These are phyloP conservation scores for Plasmodium knowlesi DNA, from an alignment of 169 alveolate genomes.

Conservation along the genomic window DNA sequence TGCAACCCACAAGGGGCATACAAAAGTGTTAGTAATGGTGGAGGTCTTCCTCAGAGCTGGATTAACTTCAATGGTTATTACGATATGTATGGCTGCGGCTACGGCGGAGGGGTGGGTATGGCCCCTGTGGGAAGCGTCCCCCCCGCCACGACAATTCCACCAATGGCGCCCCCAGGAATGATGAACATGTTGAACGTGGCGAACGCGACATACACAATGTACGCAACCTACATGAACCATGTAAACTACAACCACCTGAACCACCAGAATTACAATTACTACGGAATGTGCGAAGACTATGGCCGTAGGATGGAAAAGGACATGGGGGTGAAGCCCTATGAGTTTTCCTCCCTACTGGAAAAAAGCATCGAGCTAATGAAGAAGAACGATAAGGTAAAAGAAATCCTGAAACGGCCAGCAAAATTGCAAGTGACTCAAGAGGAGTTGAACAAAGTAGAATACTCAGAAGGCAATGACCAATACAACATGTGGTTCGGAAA, in stretches of 20 bases:
- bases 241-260: not conserved
- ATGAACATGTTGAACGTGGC: not conserved
- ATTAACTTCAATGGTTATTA: slow-evolving; percentile 6
- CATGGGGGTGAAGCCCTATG: not conserved
- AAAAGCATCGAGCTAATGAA: slow-evolving; percentile 56
- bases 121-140: not conserved
- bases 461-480: slow-evolving; percentile 94
- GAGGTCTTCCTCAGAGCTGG: not conserved
- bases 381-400: slow-evolving; percentile 59
- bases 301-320: not conserved
- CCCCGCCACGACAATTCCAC: not conserved
- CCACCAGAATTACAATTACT: not conserved
- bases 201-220: not conserved
- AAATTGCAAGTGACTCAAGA: slow-evolving; percentile 59
- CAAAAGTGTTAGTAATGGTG: not conserved
- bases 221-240: not conserved
- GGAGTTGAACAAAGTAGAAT: slow-evolving; percentile 50
- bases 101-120: not conserved
- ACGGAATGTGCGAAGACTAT: not conserved
- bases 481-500: slow-evolving; percentile 99
- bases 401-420: slow-evolving; percentile 49
- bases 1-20: not conserved
- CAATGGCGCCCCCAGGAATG: not conserved
- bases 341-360: slow-evolving; percentile 9
- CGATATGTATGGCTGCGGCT: slow-evolving; percentile 18